Conservation (phyloP, 78 protist species). For the Tieghemostelium lacteum region DNA sequence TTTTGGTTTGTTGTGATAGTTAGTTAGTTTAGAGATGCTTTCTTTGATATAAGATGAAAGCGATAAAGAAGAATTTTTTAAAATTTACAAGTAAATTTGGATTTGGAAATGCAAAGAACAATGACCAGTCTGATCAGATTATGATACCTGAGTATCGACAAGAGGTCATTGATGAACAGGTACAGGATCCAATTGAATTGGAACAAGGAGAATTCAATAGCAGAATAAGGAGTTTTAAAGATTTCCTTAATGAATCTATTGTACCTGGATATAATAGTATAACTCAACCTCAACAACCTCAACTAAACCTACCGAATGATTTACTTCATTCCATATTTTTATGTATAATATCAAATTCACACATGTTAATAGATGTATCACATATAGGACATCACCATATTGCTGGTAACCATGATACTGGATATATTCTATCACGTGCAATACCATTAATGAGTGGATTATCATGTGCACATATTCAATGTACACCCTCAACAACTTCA, state of each 20-base stretch:
- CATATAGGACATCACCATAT: not conserved
- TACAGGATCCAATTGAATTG: not conserved
- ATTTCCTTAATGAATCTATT: constrained; percentile 5
- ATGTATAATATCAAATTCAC: constrained; percentile 49
- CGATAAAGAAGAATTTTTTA: constrained; percentile 37
- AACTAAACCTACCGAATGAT: constrained; percentile 38
- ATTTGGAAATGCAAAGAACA: constrained; percentile 12
- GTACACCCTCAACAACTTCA: constrained; percentile 38
- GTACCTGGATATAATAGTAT: not conserved
- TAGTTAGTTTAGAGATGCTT: too few species aligned
- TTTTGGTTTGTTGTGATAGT: too few species aligned
- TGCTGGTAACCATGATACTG: not conserved
- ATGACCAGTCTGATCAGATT: constrained; percentile 6
- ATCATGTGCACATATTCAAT: constrained; percentile 43
- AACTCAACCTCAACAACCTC: not conserved
- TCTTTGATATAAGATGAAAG: constrained; percentile 1
- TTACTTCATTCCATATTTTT: constrained; percentile 44
- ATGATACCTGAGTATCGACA: not conserved
- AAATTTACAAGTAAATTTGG: constrained; percentile 68
- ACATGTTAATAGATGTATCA: constrained; percentile 68
- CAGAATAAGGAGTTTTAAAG: constrained; percentile 1
- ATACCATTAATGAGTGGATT: constrained; percentile 65
- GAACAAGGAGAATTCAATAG: constrained; percentile 41
- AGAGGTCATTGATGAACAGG: not conserved
- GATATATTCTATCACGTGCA: constrained; percentile 1